phyloP scores from a whole-genome alignment of 1,139 yeast genomes.

The Meyerozyma carpophila region DNA sequence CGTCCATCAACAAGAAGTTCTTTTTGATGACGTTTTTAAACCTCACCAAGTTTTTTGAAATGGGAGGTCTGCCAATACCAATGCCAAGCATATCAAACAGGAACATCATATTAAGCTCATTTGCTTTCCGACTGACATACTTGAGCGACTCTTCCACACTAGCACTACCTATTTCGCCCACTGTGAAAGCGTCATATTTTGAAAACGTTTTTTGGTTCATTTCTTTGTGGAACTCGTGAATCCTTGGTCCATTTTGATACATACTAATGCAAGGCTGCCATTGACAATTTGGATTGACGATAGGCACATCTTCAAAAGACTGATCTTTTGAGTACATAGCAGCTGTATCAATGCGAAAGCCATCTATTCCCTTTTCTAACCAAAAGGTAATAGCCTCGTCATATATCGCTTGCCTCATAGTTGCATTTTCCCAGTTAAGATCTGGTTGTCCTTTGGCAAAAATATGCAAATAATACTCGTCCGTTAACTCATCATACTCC shows the following conservation, averaged over 20 bases:
- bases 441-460: constrained; percentile 12
- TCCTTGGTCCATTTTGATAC: constrained; percentile 8
- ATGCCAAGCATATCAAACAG: constrained; percentile 11
- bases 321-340: constrained; percentile 13
- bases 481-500: constrained; percentile 11
- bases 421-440: constrained; percentile 12
- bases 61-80: constrained; percentile 6
- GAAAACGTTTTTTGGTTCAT: constrained; percentile 10
- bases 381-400: constrained; percentile 10
- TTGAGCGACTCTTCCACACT: constrained; percentile 10
- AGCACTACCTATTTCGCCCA: constrained; percentile 12
- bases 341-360: constrained; percentile 12
- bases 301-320: constrained; percentile 9
- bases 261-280: constrained; percentile 8
- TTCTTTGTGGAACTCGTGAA: constrained; percentile 13
- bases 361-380: constrained; percentile 12
- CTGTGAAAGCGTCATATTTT: constrained; percentile 12
- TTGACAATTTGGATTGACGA: constrained; percentile 11
- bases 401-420: constrained; percentile 12
- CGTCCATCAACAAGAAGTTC: constrained; percentile 8
- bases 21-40: constrained; percentile 9
- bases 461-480: constrained; percentile 13
- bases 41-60: constrained; percentile 4
- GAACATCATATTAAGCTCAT: constrained; percentile 14
- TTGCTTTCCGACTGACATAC: constrained; percentile 11